Evolutionary conservation across 805 yeast species (phyloP).

Genomic region (Lachancea kluyveri): DNA sequence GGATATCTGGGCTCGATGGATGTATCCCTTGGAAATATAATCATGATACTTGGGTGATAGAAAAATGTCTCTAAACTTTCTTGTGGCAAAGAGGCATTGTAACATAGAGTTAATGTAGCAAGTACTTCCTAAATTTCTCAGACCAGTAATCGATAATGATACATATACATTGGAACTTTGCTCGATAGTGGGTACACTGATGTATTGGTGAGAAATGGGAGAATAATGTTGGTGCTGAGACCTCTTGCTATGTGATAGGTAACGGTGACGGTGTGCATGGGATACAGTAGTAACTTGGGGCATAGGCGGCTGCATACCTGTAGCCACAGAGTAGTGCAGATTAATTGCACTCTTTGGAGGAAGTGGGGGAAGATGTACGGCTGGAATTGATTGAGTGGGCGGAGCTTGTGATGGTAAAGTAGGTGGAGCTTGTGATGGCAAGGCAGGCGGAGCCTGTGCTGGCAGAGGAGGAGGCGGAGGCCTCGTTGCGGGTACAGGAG

Average conservation of each 20-base stretch:
- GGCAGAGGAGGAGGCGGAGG: conserved; percentile 27
- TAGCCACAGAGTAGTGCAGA: background rate
- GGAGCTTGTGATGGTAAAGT: conserved; percentile 18
- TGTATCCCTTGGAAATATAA: conserved; percentile 33
- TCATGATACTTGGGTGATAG: conserved; percentile 38
- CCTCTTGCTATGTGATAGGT: background rate
- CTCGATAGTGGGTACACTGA: conserved; percentile 34
- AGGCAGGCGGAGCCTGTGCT: conserved; percentile 13
- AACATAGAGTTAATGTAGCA: conserved; percentile 73
- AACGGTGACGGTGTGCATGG: conserved; percentile 1
- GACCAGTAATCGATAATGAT: conserved; percentile 49
- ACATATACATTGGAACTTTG: conserved; percentile 34
- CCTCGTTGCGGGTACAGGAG: conserved; percentile 25
- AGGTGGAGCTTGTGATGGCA: conserved; percentile 7
- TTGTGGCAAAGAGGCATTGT: conserved; percentile 59
- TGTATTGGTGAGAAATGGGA: background rate
- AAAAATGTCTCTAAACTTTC: conserved; percentile 44
- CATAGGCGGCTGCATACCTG: conserved; percentile 3
- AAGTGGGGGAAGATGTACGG: conserved; percentile 8
- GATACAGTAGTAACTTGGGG: conserved; percentile 1
- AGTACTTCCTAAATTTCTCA: conserved; percentile 63
- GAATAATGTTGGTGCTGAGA: conserved; percentile 6
- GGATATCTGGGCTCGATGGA: conserved; percentile 31
- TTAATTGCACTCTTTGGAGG: conserved; percentile 2
- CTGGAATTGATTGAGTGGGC: conserved; percentile 6